phyloP scores from a whole-genome alignment of 2,329 filamentous ascomycete species.

The Pseudovirgaria hyperparasitica region DNA sequence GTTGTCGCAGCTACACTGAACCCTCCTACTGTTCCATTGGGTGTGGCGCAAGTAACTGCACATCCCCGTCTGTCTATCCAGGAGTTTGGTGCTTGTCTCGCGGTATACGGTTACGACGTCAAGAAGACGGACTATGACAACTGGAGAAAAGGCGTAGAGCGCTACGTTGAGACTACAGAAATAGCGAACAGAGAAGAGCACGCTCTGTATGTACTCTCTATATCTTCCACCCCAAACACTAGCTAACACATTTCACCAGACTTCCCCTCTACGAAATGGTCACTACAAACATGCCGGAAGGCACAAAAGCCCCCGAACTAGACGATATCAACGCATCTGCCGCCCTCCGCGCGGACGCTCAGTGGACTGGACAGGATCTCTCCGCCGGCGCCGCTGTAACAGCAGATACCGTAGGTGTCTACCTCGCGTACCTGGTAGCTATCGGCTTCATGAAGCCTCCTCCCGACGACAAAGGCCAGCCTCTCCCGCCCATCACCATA shows the following conservation, averaged over 20 bases:
- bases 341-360: constrained; percentile 50
- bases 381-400: constrained; percentile 44
- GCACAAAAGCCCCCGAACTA: constrained; percentile 60
- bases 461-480: constrained; percentile 23
- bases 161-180: constrained; percentile 48
- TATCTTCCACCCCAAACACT: constrained; percentile 3
- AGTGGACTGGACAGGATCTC: constrained; percentile 45
- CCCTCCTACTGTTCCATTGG: constrained; percentile 40
- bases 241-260: constrained; percentile 1
- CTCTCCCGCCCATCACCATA: no score
- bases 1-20: constrained; percentile 63
- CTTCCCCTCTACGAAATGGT: constrained; percentile 61
- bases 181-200: constrained; percentile 51
- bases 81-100: constrained; percentile 58
- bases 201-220: constrained; percentile 39
- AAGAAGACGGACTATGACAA: constrained; percentile 53
- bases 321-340: constrained; percentile 57
- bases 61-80: constrained; percentile 70
- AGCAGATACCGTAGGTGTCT: constrained; percentile 48
- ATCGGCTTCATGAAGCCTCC: constrained; percentile 49
- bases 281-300: constrained; percentile 54
- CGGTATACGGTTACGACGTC: constrained; percentile 59
- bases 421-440: constrained; percentile 49
- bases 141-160: constrained; percentile 57
- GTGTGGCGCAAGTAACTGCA: constrained; percentile 65